Conservation (phyloP, 768 basidiomycete species). For the Amylocystis lapponica region DNA sequence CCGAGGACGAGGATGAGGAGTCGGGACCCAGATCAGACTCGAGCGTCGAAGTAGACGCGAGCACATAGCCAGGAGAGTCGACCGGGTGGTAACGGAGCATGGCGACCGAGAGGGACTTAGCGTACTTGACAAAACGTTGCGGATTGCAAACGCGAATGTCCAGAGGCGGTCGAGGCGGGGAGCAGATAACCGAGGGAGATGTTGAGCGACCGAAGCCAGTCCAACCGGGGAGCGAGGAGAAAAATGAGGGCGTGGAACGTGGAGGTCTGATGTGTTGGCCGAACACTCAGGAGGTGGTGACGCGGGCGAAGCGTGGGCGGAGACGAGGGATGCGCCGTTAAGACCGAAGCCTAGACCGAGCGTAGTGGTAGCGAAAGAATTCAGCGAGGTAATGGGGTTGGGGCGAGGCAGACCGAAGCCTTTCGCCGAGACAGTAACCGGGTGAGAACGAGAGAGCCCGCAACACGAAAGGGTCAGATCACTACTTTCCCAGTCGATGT, state of each 20-base stretch:
- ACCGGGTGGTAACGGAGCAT: not conserved
- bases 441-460: slow-evolving; percentile 10
- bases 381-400: not conserved
- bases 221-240: no score
- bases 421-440: slow-evolving; percentile 15
- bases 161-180: not conserved
- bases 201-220: not conserved
- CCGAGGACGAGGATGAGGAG: not conserved
- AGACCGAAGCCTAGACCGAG: slow-evolving; percentile 20
- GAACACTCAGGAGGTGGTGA: not conserved
- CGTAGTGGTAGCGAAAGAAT: slow-evolving; percentile 18
- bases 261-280: not conserved
- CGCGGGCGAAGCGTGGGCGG: not conserved
- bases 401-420: slow-evolving; percentile 24
- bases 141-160: no score
- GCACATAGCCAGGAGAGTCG: not conserved
- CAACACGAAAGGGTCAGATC: slow-evolving; percentile 21
- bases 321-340: slow-evolving; percentile 2
- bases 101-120: no score
- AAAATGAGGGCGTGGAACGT: no score
- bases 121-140: no score
- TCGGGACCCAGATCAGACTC: not conserved
- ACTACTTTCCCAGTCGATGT: slow-evolving; percentile 24
- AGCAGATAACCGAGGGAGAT: not conserved
- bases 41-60: no score